Evolutionary conservation across 2,329 filamentous ascomycete species (phyloP).

Genomic region (Knufia fluminis): DNA sequence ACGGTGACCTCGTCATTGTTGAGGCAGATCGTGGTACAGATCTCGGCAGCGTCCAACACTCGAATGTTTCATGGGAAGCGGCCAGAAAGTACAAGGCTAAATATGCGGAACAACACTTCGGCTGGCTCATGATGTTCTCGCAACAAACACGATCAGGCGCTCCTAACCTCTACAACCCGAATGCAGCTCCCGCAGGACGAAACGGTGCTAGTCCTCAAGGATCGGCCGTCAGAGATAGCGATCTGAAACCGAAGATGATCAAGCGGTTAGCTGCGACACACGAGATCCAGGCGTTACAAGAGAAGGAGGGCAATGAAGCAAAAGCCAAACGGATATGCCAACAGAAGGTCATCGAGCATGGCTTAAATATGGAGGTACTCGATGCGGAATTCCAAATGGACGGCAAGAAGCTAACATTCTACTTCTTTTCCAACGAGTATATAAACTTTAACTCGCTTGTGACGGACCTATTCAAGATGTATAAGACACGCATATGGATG

Average conservation of each 20-base stretch:
- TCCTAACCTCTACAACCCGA: slow-evolving; percentile 32
- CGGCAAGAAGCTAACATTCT: slow-evolving; percentile 98
- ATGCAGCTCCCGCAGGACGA: slow-evolving; percentile 54
- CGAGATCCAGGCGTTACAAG: slow-evolving; percentile 77
- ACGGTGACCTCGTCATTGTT: slow-evolving; percentile 90
- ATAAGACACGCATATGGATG: slow-evolving; percentile 99
- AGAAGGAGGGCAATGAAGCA: slow-evolving; percentile 95
- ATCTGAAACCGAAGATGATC: slow-evolving; percentile 92
- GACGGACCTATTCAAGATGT: slow-evolving; percentile 96
- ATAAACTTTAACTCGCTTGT: slow-evolving; percentile 97
- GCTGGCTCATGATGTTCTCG: slow-evolving; percentile 98
- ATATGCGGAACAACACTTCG: slow-evolving; percentile 90
- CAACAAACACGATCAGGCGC: slow-evolving; percentile 52
- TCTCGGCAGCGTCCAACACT: slow-evolving; percentile 80
- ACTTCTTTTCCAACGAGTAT: slow-evolving; percentile 95
- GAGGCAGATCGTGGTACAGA: slow-evolving; percentile 96
- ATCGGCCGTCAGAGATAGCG: slow-evolving; percentile 65
- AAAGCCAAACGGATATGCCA: slow-evolving; percentile 96
- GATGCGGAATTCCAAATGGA: slow-evolving; percentile 99
- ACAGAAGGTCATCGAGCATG: slow-evolving; percentile 90
- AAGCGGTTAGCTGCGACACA: slow-evolving; percentile 87
- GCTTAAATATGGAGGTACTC: slow-evolving; percentile 94
- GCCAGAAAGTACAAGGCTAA: slow-evolving; percentile 86
- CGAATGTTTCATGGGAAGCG: slow-evolving; percentile 77
- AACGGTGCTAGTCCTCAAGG: slow-evolving; percentile 62